Conservation (phyloP, 352 stramenopile genomes). For the Globisporangium nagaii region DNA sequence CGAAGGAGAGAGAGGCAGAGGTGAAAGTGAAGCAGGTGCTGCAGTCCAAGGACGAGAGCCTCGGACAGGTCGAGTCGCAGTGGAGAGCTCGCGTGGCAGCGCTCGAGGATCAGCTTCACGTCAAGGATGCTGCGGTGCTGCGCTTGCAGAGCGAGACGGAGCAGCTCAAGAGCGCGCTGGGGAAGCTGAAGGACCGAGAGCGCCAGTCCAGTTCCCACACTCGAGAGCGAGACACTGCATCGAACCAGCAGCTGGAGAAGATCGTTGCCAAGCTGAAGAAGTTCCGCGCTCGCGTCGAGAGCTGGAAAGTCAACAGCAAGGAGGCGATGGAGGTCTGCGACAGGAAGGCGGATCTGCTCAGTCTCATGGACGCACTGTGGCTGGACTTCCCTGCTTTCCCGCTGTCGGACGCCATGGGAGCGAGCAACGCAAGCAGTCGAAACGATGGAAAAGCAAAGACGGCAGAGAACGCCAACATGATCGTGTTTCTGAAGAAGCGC, state of each 20-base stretch:
- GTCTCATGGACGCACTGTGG: constrained; percentile 44
- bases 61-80: constrained; percentile 17
- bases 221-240: constrained; percentile 12
- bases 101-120: constrained; percentile 26
- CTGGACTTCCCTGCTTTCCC: constrained; percentile 49
- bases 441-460: constrained; percentile 3
- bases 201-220: constrained; percentile 5
- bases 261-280: constrained; percentile 32
- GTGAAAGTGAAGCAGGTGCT: constrained; percentile 10
- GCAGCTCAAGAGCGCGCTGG: constrained; percentile 21
- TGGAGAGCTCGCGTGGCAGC: constrained; percentile 15
- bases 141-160: constrained; percentile 33
- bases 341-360: constrained; percentile 19
- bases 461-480: constrained; percentile 17
- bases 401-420: not conserved
- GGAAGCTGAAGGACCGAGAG: constrained; percentile 16
- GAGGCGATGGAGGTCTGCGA: constrained; percentile 32
- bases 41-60: constrained; percentile 18
- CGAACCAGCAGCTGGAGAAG: constrained; percentile 31
- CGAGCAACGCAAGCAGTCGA: not conserved
- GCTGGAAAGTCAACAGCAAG: constrained; percentile 47
- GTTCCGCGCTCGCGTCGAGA: constrained; percentile 42
- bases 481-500: constrained; percentile 56
- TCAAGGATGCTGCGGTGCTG: constrained; percentile 24
- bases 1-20: constrained; percentile 19